Conservation (phyloP, 495 filamentous ascomycete species). For the Xylaria cubensis region DNA sequence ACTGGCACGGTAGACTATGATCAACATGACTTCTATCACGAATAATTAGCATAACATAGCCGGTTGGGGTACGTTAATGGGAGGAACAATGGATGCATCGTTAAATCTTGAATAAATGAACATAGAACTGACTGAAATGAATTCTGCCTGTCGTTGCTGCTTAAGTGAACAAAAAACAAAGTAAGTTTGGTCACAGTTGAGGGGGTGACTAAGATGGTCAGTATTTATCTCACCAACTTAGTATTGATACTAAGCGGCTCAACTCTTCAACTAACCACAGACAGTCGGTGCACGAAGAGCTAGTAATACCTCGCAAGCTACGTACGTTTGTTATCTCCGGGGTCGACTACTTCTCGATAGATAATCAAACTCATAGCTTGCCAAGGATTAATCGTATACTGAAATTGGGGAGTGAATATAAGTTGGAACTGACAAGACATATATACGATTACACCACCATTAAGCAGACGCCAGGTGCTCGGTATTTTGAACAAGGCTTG, state of each 20-base stretch:
- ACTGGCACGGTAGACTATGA: slow-evolving; percentile 28
- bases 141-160: not conserved
- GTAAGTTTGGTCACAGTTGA: not conserved
- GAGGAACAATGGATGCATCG: slow-evolving; percentile 15
- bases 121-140: not conserved
- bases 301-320: not conserved
- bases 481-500: not conserved
- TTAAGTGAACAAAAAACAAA: not conserved
- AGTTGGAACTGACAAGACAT: not conserved
- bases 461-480: too few relatives aligned
- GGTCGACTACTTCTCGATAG: not conserved
- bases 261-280: not conserved
- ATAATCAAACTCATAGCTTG: not conserved
- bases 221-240: not conserved
- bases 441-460: too few relatives aligned
- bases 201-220: not conserved
- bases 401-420: not conserved
- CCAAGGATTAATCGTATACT: not conserved
- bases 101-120: slow-evolving; percentile 6
- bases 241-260: not conserved
- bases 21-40: slow-evolving; percentile 13
- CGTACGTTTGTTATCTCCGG: not conserved
- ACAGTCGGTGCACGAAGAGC: not conserved
- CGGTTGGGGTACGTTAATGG: slow-evolving; percentile 16
- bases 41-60: slow-evolving; percentile 17